Percentiles rank a stretch among this genome's conserved stretches.
phyloP scores from a whole-genome alignment of 2,329 filamentous ascomycete species.

The Trichoderma cornu-damae region DNA sequence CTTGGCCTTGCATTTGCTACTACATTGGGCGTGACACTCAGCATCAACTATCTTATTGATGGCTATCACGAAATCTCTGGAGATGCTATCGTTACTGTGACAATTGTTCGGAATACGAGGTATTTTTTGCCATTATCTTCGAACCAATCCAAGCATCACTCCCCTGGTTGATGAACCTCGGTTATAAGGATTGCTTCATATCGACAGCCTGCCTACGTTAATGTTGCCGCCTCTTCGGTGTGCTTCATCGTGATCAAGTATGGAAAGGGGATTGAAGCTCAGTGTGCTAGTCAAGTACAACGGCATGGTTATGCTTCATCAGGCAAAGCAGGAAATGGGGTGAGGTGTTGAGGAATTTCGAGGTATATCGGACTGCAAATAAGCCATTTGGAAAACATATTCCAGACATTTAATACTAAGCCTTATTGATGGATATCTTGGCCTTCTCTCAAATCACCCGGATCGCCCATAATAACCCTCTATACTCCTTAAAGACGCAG shows the following conservation, averaged over 20 bases:
- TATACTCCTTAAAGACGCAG: too few relatives aligned
- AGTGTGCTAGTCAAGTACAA: too few relatives aligned
- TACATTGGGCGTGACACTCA: constrained; percentile 34
- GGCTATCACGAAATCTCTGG: constrained; percentile 37
- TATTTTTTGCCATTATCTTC: constrained; percentile 31
- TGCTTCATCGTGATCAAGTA: constrained; percentile 45
- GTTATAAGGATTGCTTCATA: constrained; percentile 40
- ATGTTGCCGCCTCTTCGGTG: constrained; percentile 35
- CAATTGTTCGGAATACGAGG: constrained; percentile 37
- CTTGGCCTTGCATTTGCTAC: constrained; percentile 32
- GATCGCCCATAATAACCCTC: too few relatives aligned
- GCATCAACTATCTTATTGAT: constrained; percentile 38
- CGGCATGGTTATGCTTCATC: too few relatives aligned
- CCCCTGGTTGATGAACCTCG: constrained; percentile 40
- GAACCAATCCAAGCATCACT: constrained; percentile 32
- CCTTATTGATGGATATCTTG: too few relatives aligned
- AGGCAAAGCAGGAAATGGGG: too few relatives aligned
- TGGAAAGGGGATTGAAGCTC: constrained; percentile 32
- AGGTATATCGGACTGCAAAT: too few relatives aligned
- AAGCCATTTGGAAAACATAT: too few relatives aligned
- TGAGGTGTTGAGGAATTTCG: too few relatives aligned
- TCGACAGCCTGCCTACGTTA: constrained; percentile 38
- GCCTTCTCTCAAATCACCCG: too few relatives aligned
- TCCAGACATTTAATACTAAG: too few relatives aligned
- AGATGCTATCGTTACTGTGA: constrained; percentile 37